Evolutionary conservation across 306 rosid genomes (phyloP), one percentile per base, ranked within the genome.

Genomic region (Astragalus glycyphyllos): DNA sequence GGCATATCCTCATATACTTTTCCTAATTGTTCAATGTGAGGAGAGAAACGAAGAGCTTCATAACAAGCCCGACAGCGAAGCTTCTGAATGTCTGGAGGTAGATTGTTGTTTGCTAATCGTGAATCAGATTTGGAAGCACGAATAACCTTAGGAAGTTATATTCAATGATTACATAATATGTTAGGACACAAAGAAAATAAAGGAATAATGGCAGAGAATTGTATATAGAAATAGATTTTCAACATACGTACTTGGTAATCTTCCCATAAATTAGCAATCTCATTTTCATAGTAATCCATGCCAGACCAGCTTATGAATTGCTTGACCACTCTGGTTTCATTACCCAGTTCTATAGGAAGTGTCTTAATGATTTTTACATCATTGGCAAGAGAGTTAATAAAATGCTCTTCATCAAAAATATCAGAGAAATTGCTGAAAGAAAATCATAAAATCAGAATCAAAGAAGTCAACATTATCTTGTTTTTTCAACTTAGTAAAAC

Each of bases 241-340:
- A 72, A 76, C 71, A 68, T 61, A 62, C 84, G 74, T 84, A 91
- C 98, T 84, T 79, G 84, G 63, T 78, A 82, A 23, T 94, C 85
- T 54, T 87, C 87, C 96, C 96, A 94, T 87, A 91, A 82, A 78
- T 66, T 78, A 63, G 89, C 91, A 78, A 94, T 94, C 84, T 87
- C 97, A 59, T 87, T 81, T 83, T 69, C 86, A 56, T 94, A 94
- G 79, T 94, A 94, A 67, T 87, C 89, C 80, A 89, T 74, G 62
- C 91, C 94, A 65, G 99, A 94, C 99, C 99, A 94, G 84, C 97
- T 94, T 84, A 86, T 86, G 75, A 90, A 94, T 74, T 94, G 86
- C 78, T 86, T 90, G 14, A 87, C 87, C 3, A 80, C 80, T 85
- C 79, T 84, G 15, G 92, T 65, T 62, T 64, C 82, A 13, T 78